phyloP scores from a whole-genome alignment of 129 eudicot genomes.

The Tagetes erecta region DNA sequence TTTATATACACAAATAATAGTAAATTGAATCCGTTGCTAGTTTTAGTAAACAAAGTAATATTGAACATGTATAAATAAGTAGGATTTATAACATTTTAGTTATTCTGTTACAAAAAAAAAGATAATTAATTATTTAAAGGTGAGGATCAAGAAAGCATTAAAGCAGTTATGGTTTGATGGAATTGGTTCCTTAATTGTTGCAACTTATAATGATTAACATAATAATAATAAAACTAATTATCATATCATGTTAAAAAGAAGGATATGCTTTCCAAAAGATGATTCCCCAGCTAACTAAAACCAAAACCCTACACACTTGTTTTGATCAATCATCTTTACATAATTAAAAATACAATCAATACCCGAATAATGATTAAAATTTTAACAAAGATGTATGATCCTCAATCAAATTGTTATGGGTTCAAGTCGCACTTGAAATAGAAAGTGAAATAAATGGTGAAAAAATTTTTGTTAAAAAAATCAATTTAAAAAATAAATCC shows the following conservation, averaged over 20 bases:
- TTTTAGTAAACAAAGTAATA: neutral
- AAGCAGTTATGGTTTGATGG: neutral
- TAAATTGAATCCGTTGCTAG: neutral
- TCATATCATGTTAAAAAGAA: neutral
- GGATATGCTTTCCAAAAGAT: neutral
- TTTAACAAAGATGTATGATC: neutral
- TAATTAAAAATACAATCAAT: neutral
- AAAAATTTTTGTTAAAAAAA: no score
- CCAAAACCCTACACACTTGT: neutral
- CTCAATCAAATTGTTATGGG: no score
- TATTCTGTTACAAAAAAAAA: neutral
- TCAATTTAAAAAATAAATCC: no score
- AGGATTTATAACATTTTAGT: no score
- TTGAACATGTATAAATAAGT: no score
- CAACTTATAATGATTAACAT: neutral
- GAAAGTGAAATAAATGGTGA: no score
- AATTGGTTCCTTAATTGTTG: slow-evolving; percentile 12
- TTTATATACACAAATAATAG: no score
- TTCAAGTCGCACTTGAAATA: no score
- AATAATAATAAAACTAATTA: neutral
- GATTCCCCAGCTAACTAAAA: neutral
- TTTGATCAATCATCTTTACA: neutral
- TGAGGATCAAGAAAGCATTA: neutral
- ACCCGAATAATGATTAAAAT: neutral
- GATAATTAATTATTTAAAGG: neutral